Percentiles rank a stretch among this genome's conserved stretches.
Evolutionary conservation across 495 filamentous ascomycete species (phyloP).

Genomic region (Lineolata rhizophorae): DNA sequence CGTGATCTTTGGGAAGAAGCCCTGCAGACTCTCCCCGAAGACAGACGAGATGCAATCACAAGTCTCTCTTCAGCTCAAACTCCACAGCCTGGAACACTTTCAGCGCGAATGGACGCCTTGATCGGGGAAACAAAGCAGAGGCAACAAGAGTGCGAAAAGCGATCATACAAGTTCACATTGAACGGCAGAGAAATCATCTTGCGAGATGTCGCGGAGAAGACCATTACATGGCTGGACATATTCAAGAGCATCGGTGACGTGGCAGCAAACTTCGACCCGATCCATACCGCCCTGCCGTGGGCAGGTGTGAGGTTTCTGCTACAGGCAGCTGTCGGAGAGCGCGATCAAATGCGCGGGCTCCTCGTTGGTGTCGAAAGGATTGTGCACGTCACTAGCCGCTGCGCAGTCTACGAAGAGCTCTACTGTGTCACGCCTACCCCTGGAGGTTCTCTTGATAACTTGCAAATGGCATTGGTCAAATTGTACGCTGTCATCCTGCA

Average conservation of each 20-base stretch:
- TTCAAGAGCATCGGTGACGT: not conserved
- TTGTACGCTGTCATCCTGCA: not conserved
- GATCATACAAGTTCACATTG: too few species aligned
- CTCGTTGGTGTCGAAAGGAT: not conserved
- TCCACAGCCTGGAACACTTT: too few species aligned
- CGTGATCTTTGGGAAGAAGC: too few species aligned
- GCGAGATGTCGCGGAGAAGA: too few species aligned
- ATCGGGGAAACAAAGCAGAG: too few species aligned
- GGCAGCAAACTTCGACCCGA: not conserved
- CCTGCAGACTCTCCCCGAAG: too few species aligned
- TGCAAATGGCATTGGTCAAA: not conserved
- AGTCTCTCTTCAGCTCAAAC: too few species aligned
- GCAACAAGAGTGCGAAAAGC: too few species aligned
- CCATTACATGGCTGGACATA: not conserved
- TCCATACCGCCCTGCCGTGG: not conserved
- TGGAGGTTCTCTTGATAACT: not conserved
- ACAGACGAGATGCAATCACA: too few species aligned
- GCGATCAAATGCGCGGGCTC: not conserved
- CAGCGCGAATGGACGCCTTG: too few species aligned
- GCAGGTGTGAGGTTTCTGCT: not conserved
- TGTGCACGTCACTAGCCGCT: not conserved
- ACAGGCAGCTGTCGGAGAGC: not conserved
- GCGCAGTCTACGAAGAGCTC: not conserved
- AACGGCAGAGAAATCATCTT: too few species aligned
- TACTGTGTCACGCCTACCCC: not conserved